phyloP scores from a whole-genome alignment of 2,329 filamentous ascomycete genomes.

The Dactylellina leptospora region DNA sequence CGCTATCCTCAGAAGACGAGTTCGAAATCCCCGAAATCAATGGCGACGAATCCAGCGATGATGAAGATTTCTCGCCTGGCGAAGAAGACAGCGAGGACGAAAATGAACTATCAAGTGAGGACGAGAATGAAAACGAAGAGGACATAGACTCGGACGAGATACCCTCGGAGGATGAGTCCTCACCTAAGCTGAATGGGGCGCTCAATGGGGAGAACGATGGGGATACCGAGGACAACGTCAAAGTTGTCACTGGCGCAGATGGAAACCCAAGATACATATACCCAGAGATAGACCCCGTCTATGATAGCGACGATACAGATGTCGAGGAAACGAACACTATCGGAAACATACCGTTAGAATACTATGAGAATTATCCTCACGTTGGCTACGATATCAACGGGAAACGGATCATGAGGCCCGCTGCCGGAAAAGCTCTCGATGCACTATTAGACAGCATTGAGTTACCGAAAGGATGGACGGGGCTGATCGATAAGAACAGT shows the following conservation, averaged over 20 bases:
- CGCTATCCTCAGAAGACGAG: constrained; percentile 45
- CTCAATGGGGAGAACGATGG: constrained; percentile 61
- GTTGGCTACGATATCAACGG: constrained; percentile 99
- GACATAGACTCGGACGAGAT: constrained; percentile 66
- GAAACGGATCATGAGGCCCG: constrained; percentile 95
- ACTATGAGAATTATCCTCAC: constrained; percentile 97
- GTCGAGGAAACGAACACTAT: constrained; percentile 86
- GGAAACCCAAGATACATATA: constrained; percentile 91
- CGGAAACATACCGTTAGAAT: constrained; percentile 89
- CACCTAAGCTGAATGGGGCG: constrained; percentile 61
- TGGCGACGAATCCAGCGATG: constrained; percentile 61
- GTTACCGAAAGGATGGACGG: constrained; percentile 95
- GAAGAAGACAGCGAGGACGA: constrained; percentile 63
- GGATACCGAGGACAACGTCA: constrained; percentile 65
- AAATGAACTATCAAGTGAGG: constrained; percentile 68
- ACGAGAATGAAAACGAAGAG: constrained; percentile 64
- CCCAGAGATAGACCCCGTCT: constrained; percentile 89
- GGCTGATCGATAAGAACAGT: constrained; percentile 89
- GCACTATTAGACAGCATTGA: constrained; percentile 95
- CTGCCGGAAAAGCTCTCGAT: constrained; percentile 91
- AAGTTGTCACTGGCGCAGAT: constrained; percentile 80
- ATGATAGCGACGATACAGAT: constrained; percentile 95
- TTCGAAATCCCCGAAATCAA: constrained; percentile 59
- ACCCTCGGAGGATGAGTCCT: constrained; percentile 62
- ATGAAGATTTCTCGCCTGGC: constrained; percentile 66